These are phyloP conservation scores for Fagopyrum tataricum DNA, from an alignment of 148 eudicot species.

Conservation along the genomic window DNA sequence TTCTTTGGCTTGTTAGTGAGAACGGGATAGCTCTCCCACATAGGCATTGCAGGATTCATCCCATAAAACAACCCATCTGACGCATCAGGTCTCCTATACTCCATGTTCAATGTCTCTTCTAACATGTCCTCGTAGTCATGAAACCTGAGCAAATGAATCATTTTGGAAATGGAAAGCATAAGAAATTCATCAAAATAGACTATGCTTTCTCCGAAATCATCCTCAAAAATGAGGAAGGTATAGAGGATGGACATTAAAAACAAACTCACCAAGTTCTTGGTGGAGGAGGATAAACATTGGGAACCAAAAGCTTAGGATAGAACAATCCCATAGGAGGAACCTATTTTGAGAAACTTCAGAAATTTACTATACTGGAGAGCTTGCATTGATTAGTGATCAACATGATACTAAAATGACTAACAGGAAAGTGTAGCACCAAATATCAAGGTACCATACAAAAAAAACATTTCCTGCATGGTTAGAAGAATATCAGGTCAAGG, in stretches of 20 bases:
- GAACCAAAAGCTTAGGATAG: conserved; percentile 89
- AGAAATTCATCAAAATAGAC: conserved; percentile 10
- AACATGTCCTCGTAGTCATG: conserved; percentile 89
- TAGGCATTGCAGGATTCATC: conserved; percentile 47
- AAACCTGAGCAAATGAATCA: conserved; percentile 45
- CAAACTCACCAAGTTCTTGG: conserved; percentile 74
- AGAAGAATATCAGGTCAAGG: background rate
- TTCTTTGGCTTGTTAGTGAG: conserved; percentile 54
- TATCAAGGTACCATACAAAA: background rate
- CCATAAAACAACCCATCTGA: conserved; percentile 58
- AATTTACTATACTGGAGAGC: background rate
- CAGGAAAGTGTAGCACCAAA: conserved; percentile 3
- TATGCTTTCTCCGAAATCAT: background rate
- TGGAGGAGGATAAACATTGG: conserved; percentile 95
- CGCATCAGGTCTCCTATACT: conserved; percentile 64
- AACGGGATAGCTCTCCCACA: conserved; percentile 84
- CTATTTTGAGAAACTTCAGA: conserved; percentile 25
- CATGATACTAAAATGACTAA: background rate
- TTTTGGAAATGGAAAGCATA: background rate
- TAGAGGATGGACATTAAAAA: background rate
- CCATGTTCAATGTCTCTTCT: conserved; percentile 80
- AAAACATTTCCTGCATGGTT: background rate
- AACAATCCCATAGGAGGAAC: conserved; percentile 99
- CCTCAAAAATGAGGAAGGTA: background rate
- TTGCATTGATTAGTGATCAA: background rate